Evolutionary conservation across 257 asterid genomes (phyloP).

Genomic region (Capsicum rhomboideum): DNA sequence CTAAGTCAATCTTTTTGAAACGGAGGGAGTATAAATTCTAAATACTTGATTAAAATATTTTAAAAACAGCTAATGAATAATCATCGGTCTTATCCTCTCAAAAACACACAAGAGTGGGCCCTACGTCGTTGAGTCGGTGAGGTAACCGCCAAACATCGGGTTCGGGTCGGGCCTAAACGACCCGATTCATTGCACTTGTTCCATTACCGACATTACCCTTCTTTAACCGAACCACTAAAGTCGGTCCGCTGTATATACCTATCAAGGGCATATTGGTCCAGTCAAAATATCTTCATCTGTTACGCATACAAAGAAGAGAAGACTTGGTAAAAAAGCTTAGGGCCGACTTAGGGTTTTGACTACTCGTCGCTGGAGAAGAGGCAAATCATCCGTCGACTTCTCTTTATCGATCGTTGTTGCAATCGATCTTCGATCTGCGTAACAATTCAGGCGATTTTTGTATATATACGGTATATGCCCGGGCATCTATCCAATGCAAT

Average conservation of each 20-base stretch:
- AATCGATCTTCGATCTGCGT: not conserved
- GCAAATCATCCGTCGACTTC: not conserved
- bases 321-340: not conserved
- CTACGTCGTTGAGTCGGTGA: not conserved
- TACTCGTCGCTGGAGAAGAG: too few species aligned
- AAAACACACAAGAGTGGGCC: not conserved
- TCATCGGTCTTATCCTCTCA: not conserved
- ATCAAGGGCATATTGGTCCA: not conserved
- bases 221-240: not conserved
- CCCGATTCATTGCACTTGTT: not conserved
- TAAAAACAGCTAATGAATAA: not conserved
- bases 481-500: too few species aligned
- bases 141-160: not conserved
- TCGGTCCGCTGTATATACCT: not conserved
- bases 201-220: not conserved
- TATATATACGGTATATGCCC: not conserved
- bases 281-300: not conserved
- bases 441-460: not conserved
- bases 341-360: slow-evolving; percentile 10
- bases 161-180: not conserved
- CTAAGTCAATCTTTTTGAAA: too few species aligned
- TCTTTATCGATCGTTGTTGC: not conserved
- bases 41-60: too few species aligned
- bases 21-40: too few species aligned
- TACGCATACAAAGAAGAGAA: not conserved